Conservation (phyloP, 2,329 filamentous ascomycete genomes). For the Fusarium tjaetaba region DNA sequence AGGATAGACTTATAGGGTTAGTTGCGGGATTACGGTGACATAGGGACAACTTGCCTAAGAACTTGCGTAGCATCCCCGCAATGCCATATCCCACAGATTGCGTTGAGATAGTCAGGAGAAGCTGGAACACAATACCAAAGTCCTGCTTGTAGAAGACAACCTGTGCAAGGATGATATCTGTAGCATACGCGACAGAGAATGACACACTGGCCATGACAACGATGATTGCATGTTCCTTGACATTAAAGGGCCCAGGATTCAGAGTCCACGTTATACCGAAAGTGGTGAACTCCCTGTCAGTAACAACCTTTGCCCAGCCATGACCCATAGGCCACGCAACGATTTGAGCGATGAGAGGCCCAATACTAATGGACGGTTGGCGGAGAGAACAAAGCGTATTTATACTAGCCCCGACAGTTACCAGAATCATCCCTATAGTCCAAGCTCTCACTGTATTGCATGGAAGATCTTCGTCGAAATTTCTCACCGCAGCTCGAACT, state of each 20-base stretch:
- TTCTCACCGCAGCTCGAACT: slow-evolving; percentile 70
- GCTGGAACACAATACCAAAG: slow-evolving; percentile 73
- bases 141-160: slow-evolving; percentile 76
- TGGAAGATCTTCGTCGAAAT: slow-evolving; percentile 72
- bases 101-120: slow-evolving; percentile 73
- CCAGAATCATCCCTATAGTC: slow-evolving; percentile 68
- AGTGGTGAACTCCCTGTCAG: slow-evolving; percentile 58
- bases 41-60: slow-evolving; percentile 59
- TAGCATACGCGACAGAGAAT: slow-evolving; percentile 76
- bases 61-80: slow-evolving; percentile 73
- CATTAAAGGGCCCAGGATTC: slow-evolving; percentile 76
- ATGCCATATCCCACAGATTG: slow-evolving; percentile 77
- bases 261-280: slow-evolving; percentile 66
- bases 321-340: slow-evolving; percentile 72
- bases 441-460: slow-evolving; percentile 74
- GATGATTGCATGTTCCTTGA: slow-evolving; percentile 76
- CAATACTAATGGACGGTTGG: slow-evolving; percentile 69
- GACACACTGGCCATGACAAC: slow-evolving; percentile 77
- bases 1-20: slow-evolving; percentile 61
- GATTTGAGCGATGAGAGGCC: slow-evolving; percentile 70
- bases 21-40: background rate
- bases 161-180: slow-evolving; percentile 78
- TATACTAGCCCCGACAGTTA: slow-evolving; percentile 66
- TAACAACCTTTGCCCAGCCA: slow-evolving; percentile 67
- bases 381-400: slow-evolving; percentile 73